These are phyloP conservation scores for Solanum peruvianum DNA, from an alignment of 257 asterid genomes.

Conservation along the genomic window DNA sequence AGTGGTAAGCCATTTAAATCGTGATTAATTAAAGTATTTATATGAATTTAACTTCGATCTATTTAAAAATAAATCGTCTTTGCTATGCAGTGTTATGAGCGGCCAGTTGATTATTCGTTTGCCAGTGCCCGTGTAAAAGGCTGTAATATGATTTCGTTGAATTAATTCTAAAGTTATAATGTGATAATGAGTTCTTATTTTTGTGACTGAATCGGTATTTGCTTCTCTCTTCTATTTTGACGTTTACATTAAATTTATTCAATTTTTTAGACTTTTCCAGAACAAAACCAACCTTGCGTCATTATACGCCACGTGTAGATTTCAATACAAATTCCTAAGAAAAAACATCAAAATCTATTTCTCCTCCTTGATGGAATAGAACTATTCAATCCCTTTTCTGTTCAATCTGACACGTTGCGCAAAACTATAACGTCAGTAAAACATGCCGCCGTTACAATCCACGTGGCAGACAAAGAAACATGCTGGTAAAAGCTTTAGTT, in stretches of 20 bases:
- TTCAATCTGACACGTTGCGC: constrained; percentile 15
- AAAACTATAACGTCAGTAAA: background rate
- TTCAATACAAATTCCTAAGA: background rate
- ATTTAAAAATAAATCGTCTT: background rate
- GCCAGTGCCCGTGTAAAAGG: constrained; percentile 37
- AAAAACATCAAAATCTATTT: background rate
- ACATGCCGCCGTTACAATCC: background rate
- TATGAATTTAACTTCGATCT: background rate
- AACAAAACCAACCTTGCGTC: background rate
- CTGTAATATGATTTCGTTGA: background rate
- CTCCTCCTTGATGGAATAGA: constrained; percentile 11
- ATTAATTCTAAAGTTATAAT: background rate
- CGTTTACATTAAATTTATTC: background rate
- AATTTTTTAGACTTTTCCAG: background rate
- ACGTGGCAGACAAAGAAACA: constrained; percentile 18
- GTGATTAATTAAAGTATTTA: background rate
- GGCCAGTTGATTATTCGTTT: constrained; percentile 53
- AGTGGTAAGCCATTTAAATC: constrained; percentile 31
- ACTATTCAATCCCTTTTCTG: background rate
- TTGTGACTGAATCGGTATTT: background rate
- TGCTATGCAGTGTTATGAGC: constrained; percentile 45
- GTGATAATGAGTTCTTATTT: background rate
- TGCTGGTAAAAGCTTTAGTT: constrained; percentile 5
- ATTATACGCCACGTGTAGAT: constrained; percentile 7
- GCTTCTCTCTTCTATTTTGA: background rate